These are phyloP conservation scores for Apophysomyces ossiformis DNA, from an alignment of 371 early-diverging fungal genomes.

Conservation along the genomic window DNA sequence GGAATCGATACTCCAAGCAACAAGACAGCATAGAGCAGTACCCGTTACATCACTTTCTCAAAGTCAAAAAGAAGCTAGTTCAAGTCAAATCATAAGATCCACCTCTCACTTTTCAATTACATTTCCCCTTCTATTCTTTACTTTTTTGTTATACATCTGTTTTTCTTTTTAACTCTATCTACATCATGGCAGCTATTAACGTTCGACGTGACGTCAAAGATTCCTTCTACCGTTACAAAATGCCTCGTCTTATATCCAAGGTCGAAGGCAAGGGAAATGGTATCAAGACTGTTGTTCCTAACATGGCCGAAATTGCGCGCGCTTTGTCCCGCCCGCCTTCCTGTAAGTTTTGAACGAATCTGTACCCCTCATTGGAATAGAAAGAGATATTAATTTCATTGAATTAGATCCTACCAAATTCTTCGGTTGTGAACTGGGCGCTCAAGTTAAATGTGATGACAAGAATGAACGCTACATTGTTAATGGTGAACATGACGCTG, in stretches of 20 bases:
- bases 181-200: conserved; percentile 81
- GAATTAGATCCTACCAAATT: conserved; percentile 83
- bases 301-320: conserved; percentile 95
- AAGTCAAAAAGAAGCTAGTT: conserved; percentile 50
- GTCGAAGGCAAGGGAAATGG: conserved; percentile 99
- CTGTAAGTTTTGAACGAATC: conserved; percentile 49
- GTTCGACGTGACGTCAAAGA: conserved; percentile 90
- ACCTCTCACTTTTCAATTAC: conserved; percentile 13
- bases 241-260: conserved; percentile 93
- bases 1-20: conserved; percentile 45
- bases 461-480: conserved; percentile 95
- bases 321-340: conserved; percentile 93
- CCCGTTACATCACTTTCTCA: conserved; percentile 44
- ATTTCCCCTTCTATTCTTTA: conserved; percentile 9
- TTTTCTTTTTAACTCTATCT: conserved; percentile 16
- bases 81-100: conserved; percentile 26
- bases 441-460: conserved; percentile 91
- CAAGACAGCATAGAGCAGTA: conserved; percentile 51
- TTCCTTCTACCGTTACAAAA: conserved; percentile 99
- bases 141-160: conserved; percentile 13
- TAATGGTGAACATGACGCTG: conserved; percentile 96
- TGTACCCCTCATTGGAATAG: not conserved
- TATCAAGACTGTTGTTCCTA: conserved; percentile 98
- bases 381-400: not conserved
- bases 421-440: conserved; percentile 97